Evolutionary conservation across 257 asterid genomes (phyloP), one percentile per base, ranked within the genome.

Genomic region (Phtheirospermum japonicum): DNA sequence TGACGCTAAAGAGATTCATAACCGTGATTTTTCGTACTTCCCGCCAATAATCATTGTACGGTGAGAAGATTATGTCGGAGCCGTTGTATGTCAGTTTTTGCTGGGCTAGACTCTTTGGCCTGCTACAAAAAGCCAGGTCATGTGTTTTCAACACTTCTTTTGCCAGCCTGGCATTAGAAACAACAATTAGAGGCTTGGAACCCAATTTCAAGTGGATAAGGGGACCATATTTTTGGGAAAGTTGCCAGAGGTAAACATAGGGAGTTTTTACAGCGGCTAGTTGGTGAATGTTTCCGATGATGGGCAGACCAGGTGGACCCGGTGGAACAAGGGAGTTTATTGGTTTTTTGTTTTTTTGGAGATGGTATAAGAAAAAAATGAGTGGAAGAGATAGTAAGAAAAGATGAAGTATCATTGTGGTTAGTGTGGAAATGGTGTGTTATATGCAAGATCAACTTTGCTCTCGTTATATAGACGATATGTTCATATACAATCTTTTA

Each of bases 221-320:
- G 6, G 68, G 59, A 3, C 68, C 68, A 32, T 63, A 49, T 50
- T 48, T 49, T 14, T 31, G 30, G 68, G 68, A 63, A 12, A 49
- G 68, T 32, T 32, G 7, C 49, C 59, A 50, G 10, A 63, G 48
- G 19, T 5, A 68, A 0, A 50, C 5, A 6, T 39, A 68, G 0
- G 50, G 71, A 14, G 57, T 14, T 19, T 2, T 12, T 0, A 67
- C 16, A 1, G 32, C 7, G 61, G 30, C 74, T 6, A 73, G 3
- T 12, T 58, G 49, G 37, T 39, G 70, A 20, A 73, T 58, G 56
- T 68, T 73, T 40, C 78, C 78, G n/a, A 73, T 63, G 2, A 73
- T 12, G 0, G 74, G 78, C 2, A 58, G 59, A 7, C 60, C 64
- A 0, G 65, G 64, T 4, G 78, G 78, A 6, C 78, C 74, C 0